phyloP scores from a whole-genome alignment of 768 basidiomycete genomes.

The Termitomyces sp. region DNA sequence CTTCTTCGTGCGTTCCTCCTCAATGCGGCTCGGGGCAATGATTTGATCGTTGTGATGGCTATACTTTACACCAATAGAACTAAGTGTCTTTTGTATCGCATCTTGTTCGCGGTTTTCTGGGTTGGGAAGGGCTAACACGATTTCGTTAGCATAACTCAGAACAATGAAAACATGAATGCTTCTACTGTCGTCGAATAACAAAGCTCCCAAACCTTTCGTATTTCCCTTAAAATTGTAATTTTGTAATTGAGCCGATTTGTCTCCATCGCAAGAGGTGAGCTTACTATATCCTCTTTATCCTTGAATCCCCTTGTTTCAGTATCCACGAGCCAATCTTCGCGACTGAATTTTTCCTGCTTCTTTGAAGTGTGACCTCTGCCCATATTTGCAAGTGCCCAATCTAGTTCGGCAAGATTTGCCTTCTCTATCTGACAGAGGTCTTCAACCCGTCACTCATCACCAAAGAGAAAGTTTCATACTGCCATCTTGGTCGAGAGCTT shows the following conservation, averaged over 20 bases:
- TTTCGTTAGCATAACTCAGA: background rate
- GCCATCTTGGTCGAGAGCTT: slow-evolving; percentile 68
- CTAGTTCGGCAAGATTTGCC: slow-evolving; percentile 66
- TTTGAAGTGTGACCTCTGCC: slow-evolving; percentile 37
- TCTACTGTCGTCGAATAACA: slow-evolving; percentile 69
- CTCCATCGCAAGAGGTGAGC: background rate
- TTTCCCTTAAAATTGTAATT: slow-evolving; percentile 32
- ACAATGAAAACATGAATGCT: slow-evolving; percentile 10
- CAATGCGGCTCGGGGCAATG: slow-evolving; percentile 61
- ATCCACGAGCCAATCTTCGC: slow-evolving; percentile 35
- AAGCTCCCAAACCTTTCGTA: slow-evolving; percentile 53
- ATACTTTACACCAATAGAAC: slow-evolving; percentile 60
- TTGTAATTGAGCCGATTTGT: background rate
- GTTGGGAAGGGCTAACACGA: slow-evolving; percentile 29
- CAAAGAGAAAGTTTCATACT: slow-evolving; percentile 33
- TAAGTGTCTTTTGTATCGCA: slow-evolving; percentile 48
- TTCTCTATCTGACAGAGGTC: slow-evolving; percentile 58
- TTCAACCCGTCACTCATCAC: background rate
- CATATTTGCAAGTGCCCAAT: slow-evolving; percentile 76
- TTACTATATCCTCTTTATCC: slow-evolving; percentile 38
- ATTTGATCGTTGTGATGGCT: slow-evolving; percentile 73
- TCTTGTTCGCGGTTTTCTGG: slow-evolving; percentile 34
- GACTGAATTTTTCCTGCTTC: slow-evolving; percentile 22
- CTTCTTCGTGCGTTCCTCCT: slow-evolving; percentile 55
- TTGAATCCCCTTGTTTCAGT: slow-evolving; percentile 34